A percentile compares a stretch with the other conserved stretches of the same genome.
Evolutionary conservation across 106 monocot species (phyloP).

Genomic region (Xerophyta viscosa): DNA sequence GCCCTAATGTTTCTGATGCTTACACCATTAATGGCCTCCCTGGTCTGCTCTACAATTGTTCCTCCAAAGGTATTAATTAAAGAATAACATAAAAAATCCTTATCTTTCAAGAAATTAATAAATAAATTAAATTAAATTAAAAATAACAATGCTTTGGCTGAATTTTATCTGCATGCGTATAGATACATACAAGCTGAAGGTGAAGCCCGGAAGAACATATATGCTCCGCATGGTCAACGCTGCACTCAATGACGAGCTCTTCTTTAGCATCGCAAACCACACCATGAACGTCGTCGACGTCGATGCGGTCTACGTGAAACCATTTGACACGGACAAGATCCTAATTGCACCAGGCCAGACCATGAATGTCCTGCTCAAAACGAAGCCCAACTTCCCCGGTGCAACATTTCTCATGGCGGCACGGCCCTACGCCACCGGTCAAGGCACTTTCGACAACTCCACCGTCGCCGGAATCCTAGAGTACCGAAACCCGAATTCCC

Average conservation of each 20-base stretch:
- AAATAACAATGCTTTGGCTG: neutral
- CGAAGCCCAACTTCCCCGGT: constrained; percentile 6
- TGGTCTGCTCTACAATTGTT: constrained; percentile 3
- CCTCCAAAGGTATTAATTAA: constrained; percentile 3
- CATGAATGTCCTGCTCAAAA: constrained; percentile 4
- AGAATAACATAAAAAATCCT: too few species aligned
- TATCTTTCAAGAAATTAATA: too few species aligned
- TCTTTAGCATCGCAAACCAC: constrained; percentile 46
- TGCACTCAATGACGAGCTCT: constrained; percentile 46
- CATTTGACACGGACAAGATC: constrained; percentile 11
- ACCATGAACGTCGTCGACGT: constrained; percentile 28
- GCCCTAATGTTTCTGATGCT: constrained; percentile 9
- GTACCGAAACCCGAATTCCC: constrained; percentile 1
- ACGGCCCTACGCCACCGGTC: constrained; percentile 11
- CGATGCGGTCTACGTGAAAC: constrained; percentile 33
- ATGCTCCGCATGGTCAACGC: constrained; percentile 40
- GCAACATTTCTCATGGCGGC: constrained; percentile 14
- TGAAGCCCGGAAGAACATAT: constrained; percentile 36
- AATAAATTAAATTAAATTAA: too few species aligned
- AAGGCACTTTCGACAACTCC: constrained; percentile 16
- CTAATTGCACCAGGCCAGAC: constrained; percentile 7
- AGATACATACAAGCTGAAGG: constrained; percentile 30
- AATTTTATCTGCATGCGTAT: too few species aligned
- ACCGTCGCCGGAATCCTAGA: constrained; percentile 15
- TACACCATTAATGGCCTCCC: constrained; percentile 8